Evolutionary conservation across 192 early-diverging fungal species (phyloP).

Genomic region (Backusella liffmaniae): DNA sequence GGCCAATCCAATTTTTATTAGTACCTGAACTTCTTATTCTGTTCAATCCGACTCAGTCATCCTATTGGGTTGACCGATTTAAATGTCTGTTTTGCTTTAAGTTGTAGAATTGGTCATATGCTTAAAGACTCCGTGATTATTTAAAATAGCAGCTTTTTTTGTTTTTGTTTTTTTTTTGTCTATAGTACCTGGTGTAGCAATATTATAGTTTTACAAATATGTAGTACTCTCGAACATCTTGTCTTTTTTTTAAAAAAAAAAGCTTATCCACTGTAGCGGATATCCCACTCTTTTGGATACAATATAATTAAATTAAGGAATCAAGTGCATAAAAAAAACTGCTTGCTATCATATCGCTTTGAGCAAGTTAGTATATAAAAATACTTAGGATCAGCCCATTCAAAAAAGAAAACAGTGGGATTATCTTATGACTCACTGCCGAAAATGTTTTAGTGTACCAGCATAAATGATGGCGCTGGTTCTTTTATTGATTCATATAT

Average conservation of each 20-base stretch:
- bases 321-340: not conserved
- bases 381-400: no score
- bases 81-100: no score
- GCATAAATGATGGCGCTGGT: no score
- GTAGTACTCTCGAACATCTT: no score
- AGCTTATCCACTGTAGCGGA: not conserved
- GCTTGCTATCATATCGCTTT: not conserved
- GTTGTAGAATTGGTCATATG: no score
- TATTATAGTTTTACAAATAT: not conserved
- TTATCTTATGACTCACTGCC: not conserved
- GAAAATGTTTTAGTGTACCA: no score
- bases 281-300: not conserved
- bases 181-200: not conserved
- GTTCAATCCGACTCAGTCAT: not conserved
- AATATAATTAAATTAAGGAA: not conserved
- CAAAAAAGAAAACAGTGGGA: not conserved
- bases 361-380: not conserved
- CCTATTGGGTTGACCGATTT: not conserved
- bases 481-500: not conserved
- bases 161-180: not conserved
- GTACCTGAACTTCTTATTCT: not conserved
- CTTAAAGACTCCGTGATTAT: not conserved
- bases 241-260: no score
- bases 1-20: not conserved
- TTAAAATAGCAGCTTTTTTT: not conserved